phyloP scores from a whole-genome alignment of 345 rosid genomes.

The Capsella bursapastoris region DNA sequence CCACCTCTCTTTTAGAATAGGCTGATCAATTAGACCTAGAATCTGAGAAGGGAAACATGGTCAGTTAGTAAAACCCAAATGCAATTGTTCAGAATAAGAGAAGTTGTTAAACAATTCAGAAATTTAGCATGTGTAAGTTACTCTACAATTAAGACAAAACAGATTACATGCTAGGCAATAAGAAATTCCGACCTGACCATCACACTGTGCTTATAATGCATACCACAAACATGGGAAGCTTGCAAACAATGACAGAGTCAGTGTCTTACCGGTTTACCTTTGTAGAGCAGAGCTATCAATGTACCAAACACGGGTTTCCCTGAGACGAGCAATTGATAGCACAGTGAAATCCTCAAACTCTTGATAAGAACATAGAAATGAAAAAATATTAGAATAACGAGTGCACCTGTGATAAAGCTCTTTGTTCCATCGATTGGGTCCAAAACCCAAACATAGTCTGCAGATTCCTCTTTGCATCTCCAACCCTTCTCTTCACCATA shows the following conservation, averaged over 20 bases:
- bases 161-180: neutral
- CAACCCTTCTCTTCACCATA: constrained; percentile 97
- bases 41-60: constrained; percentile 52
- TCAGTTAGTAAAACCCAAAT: constrained; percentile 33
- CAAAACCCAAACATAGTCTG: constrained; percentile 96
- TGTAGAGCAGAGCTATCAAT: constrained; percentile 76
- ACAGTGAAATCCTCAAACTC: constrained; percentile 24
- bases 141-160: neutral
- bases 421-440: constrained; percentile 98
- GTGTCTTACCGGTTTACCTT: constrained; percentile 81
- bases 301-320: constrained; percentile 96
- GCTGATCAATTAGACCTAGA: constrained; percentile 93
- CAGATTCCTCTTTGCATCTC: constrained; percentile 76
- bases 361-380: neutral
- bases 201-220: constrained; percentile 10
- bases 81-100: constrained; percentile 14
- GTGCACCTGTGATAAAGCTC: constrained; percentile 87
- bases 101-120: constrained; percentile 7
- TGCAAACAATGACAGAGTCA: constrained; percentile 4
- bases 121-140: constrained; percentile 20
- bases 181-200: neutral
- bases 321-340: constrained; percentile 46
- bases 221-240: constrained; percentile 31
- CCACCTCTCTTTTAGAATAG: constrained; percentile 90
- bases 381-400: neutral